Conservation (phyloP, 2,329 filamentous ascomycete genomes). For the Harringtonia aguacate region DNA sequence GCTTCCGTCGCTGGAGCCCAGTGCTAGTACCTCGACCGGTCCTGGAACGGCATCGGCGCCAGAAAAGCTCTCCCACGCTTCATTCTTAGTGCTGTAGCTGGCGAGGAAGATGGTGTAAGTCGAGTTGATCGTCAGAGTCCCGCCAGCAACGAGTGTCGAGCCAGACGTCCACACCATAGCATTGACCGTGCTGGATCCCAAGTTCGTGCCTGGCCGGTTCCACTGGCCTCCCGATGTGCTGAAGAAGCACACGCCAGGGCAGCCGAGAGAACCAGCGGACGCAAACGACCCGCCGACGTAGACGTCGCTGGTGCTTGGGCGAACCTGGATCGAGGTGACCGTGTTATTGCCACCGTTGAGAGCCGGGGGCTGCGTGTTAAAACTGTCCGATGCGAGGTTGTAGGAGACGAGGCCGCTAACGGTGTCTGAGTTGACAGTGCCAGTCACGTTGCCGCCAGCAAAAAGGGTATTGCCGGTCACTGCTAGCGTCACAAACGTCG, state of each 20-base stretch:
- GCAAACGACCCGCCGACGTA: slow-evolving; percentile 81
- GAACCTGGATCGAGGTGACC: slow-evolving; percentile 67
- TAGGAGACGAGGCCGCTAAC: slow-evolving; percentile 73
- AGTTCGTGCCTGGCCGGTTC: slow-evolving; percentile 63
- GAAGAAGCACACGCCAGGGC: slow-evolving; percentile 73
- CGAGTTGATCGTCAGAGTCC: slow-evolving; percentile 59
- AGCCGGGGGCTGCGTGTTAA: slow-evolving; percentile 62
- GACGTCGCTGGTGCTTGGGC: slow-evolving; percentile 60
- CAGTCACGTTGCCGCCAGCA: slow-evolving; percentile 71
- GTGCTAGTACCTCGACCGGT: slow-evolving; percentile 63
- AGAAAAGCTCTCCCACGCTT: slow-evolving; percentile 55
- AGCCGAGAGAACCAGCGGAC: slow-evolving; percentile 73
- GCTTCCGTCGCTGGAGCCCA: slow-evolving; percentile 60
- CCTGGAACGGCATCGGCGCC: slow-evolving; percentile 59
- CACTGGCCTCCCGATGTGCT: slow-evolving; percentile 62
- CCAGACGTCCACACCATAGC: slow-evolving; percentile 67
- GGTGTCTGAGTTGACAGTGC: slow-evolving; percentile 49
- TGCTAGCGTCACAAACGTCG: slow-evolving; percentile 64
- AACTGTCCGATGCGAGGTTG: slow-evolving; percentile 56
- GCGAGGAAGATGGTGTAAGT: slow-evolving; percentile 55
- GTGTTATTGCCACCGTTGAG: slow-evolving; percentile 58
- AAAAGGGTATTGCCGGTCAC: slow-evolving; percentile 60
- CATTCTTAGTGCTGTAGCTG: slow-evolving; percentile 57
- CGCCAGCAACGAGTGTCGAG: slow-evolving; percentile 64
- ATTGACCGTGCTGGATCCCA: slow-evolving; percentile 59